phyloP scores from a whole-genome alignment of 148 eudicot species.

The Talinum fruticosum region DNA sequence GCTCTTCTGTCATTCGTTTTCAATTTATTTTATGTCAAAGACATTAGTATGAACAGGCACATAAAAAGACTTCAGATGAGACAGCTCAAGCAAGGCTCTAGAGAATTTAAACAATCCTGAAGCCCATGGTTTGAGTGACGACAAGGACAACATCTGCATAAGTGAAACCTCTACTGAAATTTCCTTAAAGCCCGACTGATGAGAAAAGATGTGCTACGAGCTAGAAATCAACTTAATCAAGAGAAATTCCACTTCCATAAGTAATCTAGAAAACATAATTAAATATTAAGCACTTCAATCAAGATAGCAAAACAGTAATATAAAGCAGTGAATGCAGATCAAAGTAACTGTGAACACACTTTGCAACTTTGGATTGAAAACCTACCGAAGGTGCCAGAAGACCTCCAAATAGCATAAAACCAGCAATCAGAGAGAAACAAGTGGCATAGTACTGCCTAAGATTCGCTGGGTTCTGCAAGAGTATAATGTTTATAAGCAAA shows the following conservation, averaged over 20 bases:
- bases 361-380: conserved; percentile 17
- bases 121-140: too few species aligned
- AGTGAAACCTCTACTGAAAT: too few species aligned
- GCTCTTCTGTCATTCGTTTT: too few species aligned
- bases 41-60: too few species aligned
- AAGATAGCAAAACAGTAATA: neutral
- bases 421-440: conserved; percentile 78
- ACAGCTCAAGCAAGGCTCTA: too few species aligned
- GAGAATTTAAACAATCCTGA: too few species aligned
- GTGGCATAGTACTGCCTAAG: conserved; percentile 80
- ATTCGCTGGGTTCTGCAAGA: conserved; percentile 61
- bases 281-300: neutral
- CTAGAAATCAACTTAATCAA: neutral
- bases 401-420: conserved; percentile 77
- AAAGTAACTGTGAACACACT: neutral
- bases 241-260: neutral
- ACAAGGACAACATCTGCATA: too few species aligned
- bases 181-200: neutral
- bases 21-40: too few species aligned
- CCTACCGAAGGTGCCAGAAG: conserved; percentile 86
- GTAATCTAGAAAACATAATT: neutral
- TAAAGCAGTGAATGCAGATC: neutral
- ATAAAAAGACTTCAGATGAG: too few species aligned
- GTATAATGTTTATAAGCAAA: conserved; percentile 21
- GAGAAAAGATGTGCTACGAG: neutral